Evolutionary conservation across 176 grass and related monocot genomes (phyloP).

Genomic region (Poa pratensis): DNA sequence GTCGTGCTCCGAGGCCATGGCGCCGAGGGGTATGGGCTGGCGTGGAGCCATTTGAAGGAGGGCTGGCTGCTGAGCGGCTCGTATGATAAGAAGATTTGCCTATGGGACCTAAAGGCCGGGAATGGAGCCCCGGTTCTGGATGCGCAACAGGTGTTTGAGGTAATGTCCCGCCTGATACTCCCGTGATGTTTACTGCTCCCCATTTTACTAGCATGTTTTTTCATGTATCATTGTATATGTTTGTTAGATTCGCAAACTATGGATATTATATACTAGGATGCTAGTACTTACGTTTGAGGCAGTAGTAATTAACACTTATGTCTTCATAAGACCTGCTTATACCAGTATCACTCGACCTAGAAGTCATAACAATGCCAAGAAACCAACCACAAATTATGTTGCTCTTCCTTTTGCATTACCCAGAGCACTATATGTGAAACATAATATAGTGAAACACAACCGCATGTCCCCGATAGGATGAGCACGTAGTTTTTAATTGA

Average conservation of each 20-base stretch:
- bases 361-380: neutral
- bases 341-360: neutral
- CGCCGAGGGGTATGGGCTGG: constrained; percentile 87
- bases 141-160: constrained; percentile 81
- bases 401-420: neutral
- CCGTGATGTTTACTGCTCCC: neutral
- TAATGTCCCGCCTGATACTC: constrained; percentile 49
- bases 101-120: constrained; percentile 73
- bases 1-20: constrained; percentile 72
- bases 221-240: neutral
- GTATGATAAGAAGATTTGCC: constrained; percentile 91
- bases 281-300: neutral
- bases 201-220: neutral
- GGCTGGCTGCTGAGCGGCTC: constrained; percentile 87
- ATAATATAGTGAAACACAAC: neutral
- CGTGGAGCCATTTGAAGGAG: constrained; percentile 77
- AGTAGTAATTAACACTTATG: neutral
- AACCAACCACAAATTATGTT: neutral
- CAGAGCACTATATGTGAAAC: neutral
- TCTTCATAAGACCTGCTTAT: neutral
- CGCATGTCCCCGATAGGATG: neutral
- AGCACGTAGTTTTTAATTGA: too few relatives aligned
- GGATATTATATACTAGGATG: neutral
- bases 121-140: constrained; percentile 56
- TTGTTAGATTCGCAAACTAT: neutral